Evolutionary conservation across 768 basidiomycete species (phyloP).

Genomic region (Cystofilobasidium macerans): DNA sequence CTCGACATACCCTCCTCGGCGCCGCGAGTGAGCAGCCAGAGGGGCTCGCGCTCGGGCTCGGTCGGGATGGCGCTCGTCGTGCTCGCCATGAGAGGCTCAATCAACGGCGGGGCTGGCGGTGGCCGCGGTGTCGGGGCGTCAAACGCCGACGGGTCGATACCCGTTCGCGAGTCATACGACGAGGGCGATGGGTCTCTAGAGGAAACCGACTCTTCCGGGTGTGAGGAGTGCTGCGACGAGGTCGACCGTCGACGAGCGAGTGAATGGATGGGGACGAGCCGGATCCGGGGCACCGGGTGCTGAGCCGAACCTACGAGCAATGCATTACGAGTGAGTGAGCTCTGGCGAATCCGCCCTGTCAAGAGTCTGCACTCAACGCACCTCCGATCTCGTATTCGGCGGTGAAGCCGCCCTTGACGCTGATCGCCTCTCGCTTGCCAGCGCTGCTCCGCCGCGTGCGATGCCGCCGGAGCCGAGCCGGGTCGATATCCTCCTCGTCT

Average conservation of each 20-base stretch:
- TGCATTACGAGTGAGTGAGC: not conserved
- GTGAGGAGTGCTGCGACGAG: constrained; percentile 6
- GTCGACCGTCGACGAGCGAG: not conserved
- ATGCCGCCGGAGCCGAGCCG: not conserved
- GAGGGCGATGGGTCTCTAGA: constrained; percentile 6
- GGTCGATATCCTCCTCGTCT: not conserved
- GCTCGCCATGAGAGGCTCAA: constrained; percentile 20
- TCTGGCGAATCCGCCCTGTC: too few relatives aligned
- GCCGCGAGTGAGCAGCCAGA: constrained; percentile 21
- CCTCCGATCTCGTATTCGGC: constrained; percentile 42
- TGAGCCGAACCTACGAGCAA: constrained; percentile 29
- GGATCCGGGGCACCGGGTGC: constrained; percentile 38
- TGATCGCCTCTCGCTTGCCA: not conserved
- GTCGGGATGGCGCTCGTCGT: not conserved
- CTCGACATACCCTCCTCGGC: constrained; percentile 19
- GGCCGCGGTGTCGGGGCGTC: not conserved
- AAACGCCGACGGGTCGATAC: not conserved
- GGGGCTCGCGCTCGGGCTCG: not conserved
- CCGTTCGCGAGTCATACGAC: constrained; percentile 6
- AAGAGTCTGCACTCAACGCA: constrained; percentile 28
- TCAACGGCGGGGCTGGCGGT: not conserved
- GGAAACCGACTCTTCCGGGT: not conserved
- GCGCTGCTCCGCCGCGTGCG: constrained; percentile 29
- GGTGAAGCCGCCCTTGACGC: constrained; percentile 32
- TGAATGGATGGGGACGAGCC: constrained; percentile 30